A percentile compares a stretch with the other conserved stretches of the same genome.
These are phyloP conservation scores for Dimocarpus longan DNA, from an alignment of 345 rosid species.

Conservation along the genomic window DNA sequence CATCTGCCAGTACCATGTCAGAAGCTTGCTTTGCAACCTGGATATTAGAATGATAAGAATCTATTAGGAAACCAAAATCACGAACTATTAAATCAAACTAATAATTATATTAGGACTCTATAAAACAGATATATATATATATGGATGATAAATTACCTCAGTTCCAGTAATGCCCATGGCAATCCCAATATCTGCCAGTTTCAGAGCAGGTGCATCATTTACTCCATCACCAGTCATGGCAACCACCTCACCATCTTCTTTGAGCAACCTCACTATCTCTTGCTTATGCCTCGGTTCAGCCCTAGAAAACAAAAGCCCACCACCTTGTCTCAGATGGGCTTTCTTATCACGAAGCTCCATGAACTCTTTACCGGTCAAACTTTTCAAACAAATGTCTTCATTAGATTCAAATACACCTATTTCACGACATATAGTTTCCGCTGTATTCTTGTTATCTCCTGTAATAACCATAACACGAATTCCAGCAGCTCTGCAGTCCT, in stretches of 20 bases:
- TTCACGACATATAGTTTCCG: constrained; percentile 75
- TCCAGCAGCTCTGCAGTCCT: constrained; percentile 72
- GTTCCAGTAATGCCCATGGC: constrained; percentile 82
- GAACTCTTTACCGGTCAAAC: constrained; percentile 47
- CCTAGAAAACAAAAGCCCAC: constrained; percentile 52
- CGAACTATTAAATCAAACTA: constrained; percentile 10
- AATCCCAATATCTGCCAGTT: constrained; percentile 62
- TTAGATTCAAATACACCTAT: constrained; percentile 57
- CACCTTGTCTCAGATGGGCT: constrained; percentile 38
- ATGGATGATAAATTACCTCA: constrained; percentile 41
- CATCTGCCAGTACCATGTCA: constrained; percentile 82
- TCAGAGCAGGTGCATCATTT: constrained; percentile 73
- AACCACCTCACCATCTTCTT: constrained; percentile 66
- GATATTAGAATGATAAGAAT: background rate
- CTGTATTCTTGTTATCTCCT: constrained; percentile 71
- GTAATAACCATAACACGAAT: constrained; percentile 74
- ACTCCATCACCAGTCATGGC: constrained; percentile 78
- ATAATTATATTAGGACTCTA: background rate
- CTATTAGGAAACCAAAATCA: background rate
- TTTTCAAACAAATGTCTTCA: constrained; percentile 41
- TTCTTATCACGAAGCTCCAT: constrained; percentile 42
- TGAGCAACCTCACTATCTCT: constrained; percentile 54
- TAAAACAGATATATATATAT: background rate
- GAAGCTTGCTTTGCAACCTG: constrained; percentile 90
- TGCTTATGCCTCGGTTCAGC: constrained; percentile 60